Evolutionary conservation across 1,284 basidiomycete genomes (phyloP).

Genomic region (Pseudozyma hubeiensis): DNA sequence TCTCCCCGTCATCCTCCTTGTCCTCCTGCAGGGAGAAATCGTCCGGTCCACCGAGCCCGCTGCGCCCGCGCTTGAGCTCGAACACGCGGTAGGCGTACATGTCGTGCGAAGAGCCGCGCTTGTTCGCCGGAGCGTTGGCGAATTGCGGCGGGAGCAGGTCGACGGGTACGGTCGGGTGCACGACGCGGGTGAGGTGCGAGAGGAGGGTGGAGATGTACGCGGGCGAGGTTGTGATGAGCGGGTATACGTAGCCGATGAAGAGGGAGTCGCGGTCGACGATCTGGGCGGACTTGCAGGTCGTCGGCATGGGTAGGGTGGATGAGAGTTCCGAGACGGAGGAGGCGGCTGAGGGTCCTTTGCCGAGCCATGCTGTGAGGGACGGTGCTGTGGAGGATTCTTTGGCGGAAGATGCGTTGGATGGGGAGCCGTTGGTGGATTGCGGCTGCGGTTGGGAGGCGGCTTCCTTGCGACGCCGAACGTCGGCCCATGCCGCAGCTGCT

Average conservation of each 20-base stretch:
- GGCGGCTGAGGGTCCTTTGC: conserved; percentile 42
- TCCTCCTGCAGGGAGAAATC: conserved; percentile 64
- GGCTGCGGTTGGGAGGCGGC: conserved; percentile 6
- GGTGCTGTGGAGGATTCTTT: conserved; percentile 3
- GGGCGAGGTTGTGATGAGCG: conserved; percentile 43
- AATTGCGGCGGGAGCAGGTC: conserved; percentile 56
- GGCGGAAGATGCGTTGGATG: not conserved
- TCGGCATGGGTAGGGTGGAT: conserved; percentile 50
- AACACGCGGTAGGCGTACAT: conserved; percentile 65
- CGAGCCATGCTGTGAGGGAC: conserved; percentile 53
- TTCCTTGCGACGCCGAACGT: conserved; percentile 36
- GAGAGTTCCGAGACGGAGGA: conserved; percentile 43
- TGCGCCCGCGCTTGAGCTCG: conserved; percentile 59
- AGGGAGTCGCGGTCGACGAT: conserved; percentile 64
- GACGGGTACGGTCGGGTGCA: conserved; percentile 60
- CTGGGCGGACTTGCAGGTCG: conserved; percentile 48
- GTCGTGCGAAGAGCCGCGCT: conserved; percentile 61
- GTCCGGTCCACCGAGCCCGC: conserved; percentile 57
- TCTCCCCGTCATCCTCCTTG: conserved; percentile 65
- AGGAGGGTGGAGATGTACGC: conserved; percentile 49
- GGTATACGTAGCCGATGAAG: conserved; percentile 66
- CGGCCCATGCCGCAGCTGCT: conserved; percentile 40
- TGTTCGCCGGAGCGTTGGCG: conserved; percentile 44
- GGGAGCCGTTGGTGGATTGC: not conserved
- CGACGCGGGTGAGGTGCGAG: conserved; percentile 57